These are phyloP conservation scores for Dendrobium nobile DNA, from an alignment of 106 monocot genomes.

Conservation along the genomic window DNA sequence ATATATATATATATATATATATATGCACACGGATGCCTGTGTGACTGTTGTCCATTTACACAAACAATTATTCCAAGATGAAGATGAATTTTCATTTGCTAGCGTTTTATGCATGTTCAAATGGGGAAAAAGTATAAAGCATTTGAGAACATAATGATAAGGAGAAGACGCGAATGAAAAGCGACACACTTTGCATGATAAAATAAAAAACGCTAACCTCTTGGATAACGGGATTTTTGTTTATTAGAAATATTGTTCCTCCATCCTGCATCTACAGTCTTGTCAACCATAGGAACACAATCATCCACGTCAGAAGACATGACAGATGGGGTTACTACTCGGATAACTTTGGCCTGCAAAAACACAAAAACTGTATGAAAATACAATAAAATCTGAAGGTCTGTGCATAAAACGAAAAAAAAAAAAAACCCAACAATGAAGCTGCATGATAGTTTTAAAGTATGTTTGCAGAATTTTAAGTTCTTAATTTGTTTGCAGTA, in stretches of 20 bases:
- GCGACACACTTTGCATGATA: background rate
- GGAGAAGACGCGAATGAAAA: too few relatives aligned
- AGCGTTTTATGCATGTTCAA: too few relatives aligned
- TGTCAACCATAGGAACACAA: conserved; percentile 12
- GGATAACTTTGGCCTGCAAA: background rate
- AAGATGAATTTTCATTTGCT: too few relatives aligned
- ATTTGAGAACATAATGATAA: too few relatives aligned
- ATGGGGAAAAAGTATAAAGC: too few relatives aligned
- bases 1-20: too few relatives aligned
- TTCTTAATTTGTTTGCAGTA: background rate
- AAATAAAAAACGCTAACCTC: background rate
- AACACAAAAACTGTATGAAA: background rate
- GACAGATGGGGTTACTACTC: background rate
- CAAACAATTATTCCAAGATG: too few relatives aligned
- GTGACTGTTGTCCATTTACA: too few relatives aligned
- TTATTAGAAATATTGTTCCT: background rate
- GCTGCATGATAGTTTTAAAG: background rate
- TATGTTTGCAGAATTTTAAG: background rate
- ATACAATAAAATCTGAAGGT: background rate
- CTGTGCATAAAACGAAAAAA: background rate
- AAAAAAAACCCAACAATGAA: background rate
- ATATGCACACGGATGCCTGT: too few relatives aligned
- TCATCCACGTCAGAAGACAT: conserved; percentile 4
- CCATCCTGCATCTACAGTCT: conserved; percentile 8
- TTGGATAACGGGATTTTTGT: background rate